Evolutionary conservation across 352 stramenopile genomes (phyloP).

Genomic region (Aphanomyces astaci): DNA sequence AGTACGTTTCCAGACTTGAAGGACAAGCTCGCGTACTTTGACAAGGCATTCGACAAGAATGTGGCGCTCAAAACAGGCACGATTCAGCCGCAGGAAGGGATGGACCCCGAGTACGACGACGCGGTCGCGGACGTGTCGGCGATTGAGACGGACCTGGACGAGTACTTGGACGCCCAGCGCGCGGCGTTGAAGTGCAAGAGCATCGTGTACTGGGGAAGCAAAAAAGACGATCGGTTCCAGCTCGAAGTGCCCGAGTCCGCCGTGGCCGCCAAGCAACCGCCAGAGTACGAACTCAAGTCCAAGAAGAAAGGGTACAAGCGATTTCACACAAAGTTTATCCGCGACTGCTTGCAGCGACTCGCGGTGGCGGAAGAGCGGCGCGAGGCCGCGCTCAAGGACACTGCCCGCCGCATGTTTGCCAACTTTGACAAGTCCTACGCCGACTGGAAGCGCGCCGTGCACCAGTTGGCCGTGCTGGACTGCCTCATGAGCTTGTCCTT

Average conservation of each 20-base stretch:
- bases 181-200: slow-evolving; percentile 62
- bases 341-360: slow-evolving; percentile 67
- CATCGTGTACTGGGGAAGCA: slow-evolving; percentile 92
- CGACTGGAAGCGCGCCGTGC: slow-evolving; percentile 90
- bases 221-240: slow-evolving; percentile 92
- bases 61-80: slow-evolving; percentile 83
- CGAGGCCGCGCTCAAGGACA: slow-evolving; percentile 78
- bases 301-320: slow-evolving; percentile 90
- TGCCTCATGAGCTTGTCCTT: slow-evolving; percentile 91
- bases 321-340: slow-evolving; percentile 86
- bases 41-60: slow-evolving; percentile 93
- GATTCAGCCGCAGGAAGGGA: slow-evolving; percentile 90
- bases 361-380: slow-evolving; percentile 68
- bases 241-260: slow-evolving; percentile 86
- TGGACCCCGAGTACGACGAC: slow-evolving; percentile 93
- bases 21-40: slow-evolving; percentile 92
- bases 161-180: slow-evolving; percentile 81
- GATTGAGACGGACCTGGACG: slow-evolving; percentile 85
- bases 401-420: slow-evolving; percentile 90
- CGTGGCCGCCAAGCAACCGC: slow-evolving; percentile 77
- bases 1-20: slow-evolving; percentile 88
- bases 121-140: slow-evolving; percentile 81
- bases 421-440: slow-evolving; percentile 94
- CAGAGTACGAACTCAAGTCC: slow-evolving; percentile 92
- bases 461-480: slow-evolving; percentile 91